phyloP scores from a whole-genome alignment of 148 eudicot species.

The Fallopia convolvulus region DNA sequence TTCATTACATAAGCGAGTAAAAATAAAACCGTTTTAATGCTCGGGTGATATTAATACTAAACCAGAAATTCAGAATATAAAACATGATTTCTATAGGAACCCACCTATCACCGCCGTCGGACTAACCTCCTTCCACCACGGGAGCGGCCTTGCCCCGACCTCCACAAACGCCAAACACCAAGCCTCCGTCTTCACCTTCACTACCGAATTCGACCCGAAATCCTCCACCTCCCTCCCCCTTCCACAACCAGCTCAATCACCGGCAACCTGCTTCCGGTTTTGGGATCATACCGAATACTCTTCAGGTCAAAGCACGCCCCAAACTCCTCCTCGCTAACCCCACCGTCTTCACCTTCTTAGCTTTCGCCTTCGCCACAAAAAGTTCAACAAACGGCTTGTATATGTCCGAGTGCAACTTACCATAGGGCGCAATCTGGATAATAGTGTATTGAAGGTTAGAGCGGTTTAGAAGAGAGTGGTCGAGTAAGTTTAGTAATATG shows the following conservation, averaged over 20 bases:
- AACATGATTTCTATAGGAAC: no score
- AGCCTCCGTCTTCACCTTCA: not conserved
- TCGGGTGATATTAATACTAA: no score
- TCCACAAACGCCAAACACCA: conserved; percentile 10
- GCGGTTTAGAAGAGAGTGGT: no score
- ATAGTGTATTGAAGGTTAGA: no score
- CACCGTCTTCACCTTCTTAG: conserved; percentile 22
- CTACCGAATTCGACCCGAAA: conserved; percentile 10
- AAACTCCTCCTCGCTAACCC: conserved; percentile 20
- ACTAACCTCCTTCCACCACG: not conserved
- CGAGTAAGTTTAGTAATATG: no score
- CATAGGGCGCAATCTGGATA: conserved; percentile 33
- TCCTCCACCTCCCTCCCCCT: conserved; percentile 13
- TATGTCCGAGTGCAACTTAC: conserved; percentile 28
- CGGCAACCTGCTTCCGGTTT: conserved; percentile 33
- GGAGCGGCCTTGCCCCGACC: not conserved
- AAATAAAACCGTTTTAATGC: no score
- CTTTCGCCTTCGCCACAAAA: conserved; percentile 26
- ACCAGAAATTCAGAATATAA: no score
- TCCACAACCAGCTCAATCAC: conserved; percentile 32
- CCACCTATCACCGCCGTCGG: conserved; percentile 31
- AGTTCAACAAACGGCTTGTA: conserved; percentile 27
- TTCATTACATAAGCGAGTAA: no score
- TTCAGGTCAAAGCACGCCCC: conserved; percentile 36
- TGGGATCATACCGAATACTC: conserved; percentile 5